Conservation (phyloP, 371 early-diverging fungal species). For the Circinella minor region DNA sequence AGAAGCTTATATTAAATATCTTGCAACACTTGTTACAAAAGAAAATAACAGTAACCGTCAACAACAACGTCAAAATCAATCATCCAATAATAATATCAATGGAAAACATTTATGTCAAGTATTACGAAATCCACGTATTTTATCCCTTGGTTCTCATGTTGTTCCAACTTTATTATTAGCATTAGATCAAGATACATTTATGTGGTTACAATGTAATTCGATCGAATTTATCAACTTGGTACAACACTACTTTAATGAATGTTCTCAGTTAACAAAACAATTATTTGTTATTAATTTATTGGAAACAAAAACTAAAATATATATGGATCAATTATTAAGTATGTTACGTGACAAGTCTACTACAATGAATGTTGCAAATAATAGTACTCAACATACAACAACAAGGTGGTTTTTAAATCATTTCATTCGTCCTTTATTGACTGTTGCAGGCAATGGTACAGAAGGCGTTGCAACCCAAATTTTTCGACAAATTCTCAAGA, state of each 20-base stretch:
- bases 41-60: background rate
- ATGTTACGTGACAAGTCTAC: constrained; percentile 20
- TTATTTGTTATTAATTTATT: constrained; percentile 13
- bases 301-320: constrained; percentile 26
- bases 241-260: background rate
- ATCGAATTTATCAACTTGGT: background rate
- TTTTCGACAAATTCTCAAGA: constrained; percentile 37
- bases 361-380: constrained; percentile 19
- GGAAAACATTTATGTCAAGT: constrained; percentile 5
- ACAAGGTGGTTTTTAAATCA: constrained; percentile 39
- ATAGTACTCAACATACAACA: background rate
- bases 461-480: constrained; percentile 31
- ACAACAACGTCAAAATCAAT: background rate
- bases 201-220: background rate
- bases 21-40: background rate
- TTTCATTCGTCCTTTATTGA: constrained; percentile 31
- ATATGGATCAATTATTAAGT: constrained; percentile 25
- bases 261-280: background rate
- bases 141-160: background rate
- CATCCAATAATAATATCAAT: background rate
- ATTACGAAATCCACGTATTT: background rate
- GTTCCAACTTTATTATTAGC: background rate
- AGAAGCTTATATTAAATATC: background rate
- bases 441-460: constrained; percentile 20
- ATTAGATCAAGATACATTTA: background rate